Percentiles rank a stretch among this genome's conserved stretches.
phyloP scores from a whole-genome alignment of 139 green algal genomes.

The Coelastrella sp. region DNA sequence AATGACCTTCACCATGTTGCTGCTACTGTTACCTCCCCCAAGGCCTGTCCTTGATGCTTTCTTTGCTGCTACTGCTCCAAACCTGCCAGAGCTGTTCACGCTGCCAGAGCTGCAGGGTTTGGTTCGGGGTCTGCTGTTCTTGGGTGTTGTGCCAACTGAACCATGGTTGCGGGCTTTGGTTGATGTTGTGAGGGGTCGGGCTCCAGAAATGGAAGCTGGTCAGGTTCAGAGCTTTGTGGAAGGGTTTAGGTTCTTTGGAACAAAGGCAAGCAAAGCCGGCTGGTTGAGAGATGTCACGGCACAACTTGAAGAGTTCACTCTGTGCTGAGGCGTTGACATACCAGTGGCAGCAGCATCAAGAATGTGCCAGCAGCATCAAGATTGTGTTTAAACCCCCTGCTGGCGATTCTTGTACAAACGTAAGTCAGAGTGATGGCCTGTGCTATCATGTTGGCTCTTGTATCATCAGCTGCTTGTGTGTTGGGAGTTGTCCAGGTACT shows the following conservation, averaged over 20 bases:
- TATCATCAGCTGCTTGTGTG: too few species aligned
- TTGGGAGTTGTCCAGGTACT: too few species aligned
- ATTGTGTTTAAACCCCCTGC: neutral
- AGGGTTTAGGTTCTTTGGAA: slow-evolving; percentile 43
- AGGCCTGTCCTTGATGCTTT: slow-evolving; percentile 6
- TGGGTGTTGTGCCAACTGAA: slow-evolving; percentile 20
- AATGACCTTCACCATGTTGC: slow-evolving; percentile 25
- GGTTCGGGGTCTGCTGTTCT: slow-evolving; percentile 6
- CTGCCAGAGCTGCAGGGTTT: slow-evolving; percentile 25
- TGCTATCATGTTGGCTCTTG: too few species aligned
- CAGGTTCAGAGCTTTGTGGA: slow-evolving; percentile 42
- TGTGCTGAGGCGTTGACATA: neutral
- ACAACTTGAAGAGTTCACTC: slow-evolving; percentile 44
- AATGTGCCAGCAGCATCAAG: neutral
- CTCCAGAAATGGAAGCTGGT: neutral
- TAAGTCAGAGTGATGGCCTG: too few species aligned
- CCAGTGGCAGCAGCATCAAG: neutral
- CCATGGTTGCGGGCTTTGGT: slow-evolving; percentile 33
- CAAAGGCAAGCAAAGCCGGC: neutral
- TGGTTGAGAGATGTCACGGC: slow-evolving; percentile 36
- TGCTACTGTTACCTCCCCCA: slow-evolving; percentile 39
- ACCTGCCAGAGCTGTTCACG: neutral
- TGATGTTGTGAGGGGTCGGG: slow-evolving; percentile 19
- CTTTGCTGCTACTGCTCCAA: slow-evolving; percentile 1
- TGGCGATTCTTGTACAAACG: too few species aligned